Conservation (phyloP, 441 rosid genomes). For the Corymbia citriodora region DNA sequence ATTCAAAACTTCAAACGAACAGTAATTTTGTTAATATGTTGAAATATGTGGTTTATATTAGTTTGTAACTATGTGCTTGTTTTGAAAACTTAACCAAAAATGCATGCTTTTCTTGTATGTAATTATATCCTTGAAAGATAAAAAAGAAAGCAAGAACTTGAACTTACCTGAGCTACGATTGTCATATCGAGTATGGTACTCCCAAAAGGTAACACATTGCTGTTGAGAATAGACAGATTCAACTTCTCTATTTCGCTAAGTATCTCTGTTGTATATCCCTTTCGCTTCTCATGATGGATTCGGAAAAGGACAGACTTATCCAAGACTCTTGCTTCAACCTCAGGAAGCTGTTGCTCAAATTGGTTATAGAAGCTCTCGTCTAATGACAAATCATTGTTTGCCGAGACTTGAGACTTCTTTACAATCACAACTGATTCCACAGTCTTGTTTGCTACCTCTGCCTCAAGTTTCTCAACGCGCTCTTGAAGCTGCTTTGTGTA, state of each 20-base stretch:
- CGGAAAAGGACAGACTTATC: slow-evolving; percentile 64
- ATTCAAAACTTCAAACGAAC: not conserved
- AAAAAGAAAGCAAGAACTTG: not conserved
- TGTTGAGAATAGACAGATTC: slow-evolving; percentile 40
- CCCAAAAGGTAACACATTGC: slow-evolving; percentile 64
- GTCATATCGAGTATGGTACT: slow-evolving; percentile 59
- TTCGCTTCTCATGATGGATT: slow-evolving; percentile 57
- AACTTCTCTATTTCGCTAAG: slow-evolving; percentile 45
- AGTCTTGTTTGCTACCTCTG: slow-evolving; percentile 34
- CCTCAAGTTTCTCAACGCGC: slow-evolving; percentile 30
- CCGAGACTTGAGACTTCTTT: slow-evolving; percentile 43
- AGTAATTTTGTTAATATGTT: not conserved
- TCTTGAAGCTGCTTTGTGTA: slow-evolving; percentile 52
- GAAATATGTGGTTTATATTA: not conserved
- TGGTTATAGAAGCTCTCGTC: slow-evolving; percentile 28
- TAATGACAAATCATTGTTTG: slow-evolving; percentile 32
- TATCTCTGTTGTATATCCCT: slow-evolving; percentile 38
- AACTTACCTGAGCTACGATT: slow-evolving; percentile 60
- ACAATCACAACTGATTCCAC: slow-evolving; percentile 59
- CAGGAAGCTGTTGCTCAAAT: slow-evolving; percentile 39
- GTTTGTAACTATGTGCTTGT: not conserved
- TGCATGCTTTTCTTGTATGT: not conserved
- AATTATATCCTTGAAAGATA: not conserved
- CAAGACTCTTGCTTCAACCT: slow-evolving; percentile 65
- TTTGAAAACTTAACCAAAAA: not conserved